Evolutionary conservation across 1,284 basidiomycete species (phyloP).

Genomic region (Malassezia caprae): DNA sequence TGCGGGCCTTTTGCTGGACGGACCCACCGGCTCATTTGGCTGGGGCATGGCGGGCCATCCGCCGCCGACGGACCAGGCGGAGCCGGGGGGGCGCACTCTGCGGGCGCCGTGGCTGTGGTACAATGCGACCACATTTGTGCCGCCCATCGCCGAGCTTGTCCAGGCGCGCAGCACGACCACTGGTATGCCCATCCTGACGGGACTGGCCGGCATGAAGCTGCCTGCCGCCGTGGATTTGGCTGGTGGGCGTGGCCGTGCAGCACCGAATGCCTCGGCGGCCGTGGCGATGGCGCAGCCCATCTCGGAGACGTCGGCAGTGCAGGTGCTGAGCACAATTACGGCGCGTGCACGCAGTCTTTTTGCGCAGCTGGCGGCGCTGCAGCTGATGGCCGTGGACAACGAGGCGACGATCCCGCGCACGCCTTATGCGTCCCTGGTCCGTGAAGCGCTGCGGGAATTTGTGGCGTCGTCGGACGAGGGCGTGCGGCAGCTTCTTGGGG

Average conservation of each 20-base stretch:
- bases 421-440: conserved; percentile 7
- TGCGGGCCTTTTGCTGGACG: conserved; percentile 14
- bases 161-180: conserved; percentile 12
- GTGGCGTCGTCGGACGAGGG: conserved; percentile 15
- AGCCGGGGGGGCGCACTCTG: background rate
- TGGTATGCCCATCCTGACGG: background rate
- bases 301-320: conserved; percentile 12
- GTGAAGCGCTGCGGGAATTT: conserved; percentile 14
- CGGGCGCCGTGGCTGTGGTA: conserved; percentile 18
- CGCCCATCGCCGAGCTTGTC: conserved; percentile 14
- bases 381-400: conserved; percentile 5
- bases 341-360: conserved; percentile 15
- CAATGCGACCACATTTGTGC: conserved; percentile 14
- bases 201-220: conserved; percentile 8
- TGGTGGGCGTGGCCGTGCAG: conserved; percentile 9
- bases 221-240: conserved; percentile 15
- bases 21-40: conserved; percentile 4
- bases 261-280: background rate
- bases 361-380: conserved; percentile 8
- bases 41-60: conserved; percentile 11
- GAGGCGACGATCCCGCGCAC: conserved; percentile 1
- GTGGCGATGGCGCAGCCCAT: conserved; percentile 1
- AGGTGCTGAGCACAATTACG: conserved; percentile 17
- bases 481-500: conserved; percentile 16
- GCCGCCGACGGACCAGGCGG: background rate